Evolutionary conservation across 352 stramenopile species (phyloP).

Genomic region (Phytophthora pistaciae): DNA sequence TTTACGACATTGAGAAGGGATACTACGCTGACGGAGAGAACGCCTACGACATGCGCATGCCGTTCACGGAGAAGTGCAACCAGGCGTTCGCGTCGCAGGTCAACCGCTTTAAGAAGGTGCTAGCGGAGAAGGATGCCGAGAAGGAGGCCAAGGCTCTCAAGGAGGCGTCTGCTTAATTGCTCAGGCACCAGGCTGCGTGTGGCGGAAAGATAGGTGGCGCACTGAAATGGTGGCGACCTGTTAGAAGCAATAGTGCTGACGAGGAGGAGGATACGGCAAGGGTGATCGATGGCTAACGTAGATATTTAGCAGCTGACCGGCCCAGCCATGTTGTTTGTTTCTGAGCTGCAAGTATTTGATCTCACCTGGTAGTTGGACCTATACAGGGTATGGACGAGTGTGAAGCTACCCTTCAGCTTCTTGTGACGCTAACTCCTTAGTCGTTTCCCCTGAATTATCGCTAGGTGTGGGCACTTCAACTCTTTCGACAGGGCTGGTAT

Average conservation of each 20-base stretch:
- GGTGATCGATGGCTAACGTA: conserved; percentile 43
- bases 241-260: conserved; percentile 33
- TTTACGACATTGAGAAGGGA: conserved; percentile 98
- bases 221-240: conserved; percentile 9
- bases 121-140: conserved; percentile 72
- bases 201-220: conserved; percentile 2
- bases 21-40: conserved; percentile 99
- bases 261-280: conserved; percentile 15
- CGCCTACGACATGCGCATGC: conserved; percentile 98
- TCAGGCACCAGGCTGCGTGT: neutral
- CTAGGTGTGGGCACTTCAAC: neutral
- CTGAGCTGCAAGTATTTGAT: neutral
- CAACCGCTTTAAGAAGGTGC: conserved; percentile 83
- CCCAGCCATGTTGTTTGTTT: conserved; percentile 9
- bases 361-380: neutral
- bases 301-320: conserved; percentile 44
- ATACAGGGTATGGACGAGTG: neutral
- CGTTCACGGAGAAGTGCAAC: conserved; percentile 93
- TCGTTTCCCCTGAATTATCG: neutral
- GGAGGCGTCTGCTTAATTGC: conserved; percentile 30
- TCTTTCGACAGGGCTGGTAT: neutral
- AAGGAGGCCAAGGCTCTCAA: conserved; percentile 36
- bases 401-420: too few species aligned
- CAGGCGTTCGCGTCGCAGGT: conserved; percentile 88
- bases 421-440: neutral